Evolutionary conservation across 1,284 basidiomycete species (phyloP), one percentile per base, ranked within the genome.

Genomic region (Pseudozyma tsukubaensis): DNA sequence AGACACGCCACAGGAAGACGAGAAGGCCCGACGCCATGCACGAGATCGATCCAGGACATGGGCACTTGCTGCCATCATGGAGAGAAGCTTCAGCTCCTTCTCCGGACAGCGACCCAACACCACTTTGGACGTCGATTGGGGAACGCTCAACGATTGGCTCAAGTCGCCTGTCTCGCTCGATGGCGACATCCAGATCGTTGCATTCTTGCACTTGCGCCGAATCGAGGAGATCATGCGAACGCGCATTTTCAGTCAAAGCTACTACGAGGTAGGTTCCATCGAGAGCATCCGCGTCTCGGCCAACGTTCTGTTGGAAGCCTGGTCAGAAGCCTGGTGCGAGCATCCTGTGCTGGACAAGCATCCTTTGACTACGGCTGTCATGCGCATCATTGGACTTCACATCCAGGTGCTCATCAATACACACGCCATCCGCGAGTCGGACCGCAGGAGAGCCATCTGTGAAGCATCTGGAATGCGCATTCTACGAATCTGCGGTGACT

Each of bases 331-430:
- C 0, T 73, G 71, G 71, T 73, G 71, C 51, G 71, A 73, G 45
- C 71, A 73, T 59, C 71, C 71, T 14, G 61, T 61, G 3, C 47
- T 73, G 40, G 55, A 58, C 43, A 63, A 51, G 35, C 71, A 73
- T 36, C 47, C 52, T 1, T 58, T 73, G 34, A 73, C 71, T 21
- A 68, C 71, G 44, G 68, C 71, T 42, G 68, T 51, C 50, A 73
- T 73, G 71, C 60, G 71, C 29, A 65, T 73, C 45, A 73, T 73
- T 32, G 65, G 65, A 3, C 61, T 73, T n/a, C 71, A 73, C 43
- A 60, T 73, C n/a, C 71, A 68, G 45, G 65, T 68, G 21, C 65
- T 73, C 40, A 68, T 73, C 58, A 73, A 73, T 58, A 73, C 71
- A 10, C 71, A 73, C 32, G 71, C 71, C 47, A 73, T 73, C 39